These are phyloP conservation scores for Physcia stellaris DNA, from an alignment of 495 filamentous ascomycete species.

Conservation along the genomic window DNA sequence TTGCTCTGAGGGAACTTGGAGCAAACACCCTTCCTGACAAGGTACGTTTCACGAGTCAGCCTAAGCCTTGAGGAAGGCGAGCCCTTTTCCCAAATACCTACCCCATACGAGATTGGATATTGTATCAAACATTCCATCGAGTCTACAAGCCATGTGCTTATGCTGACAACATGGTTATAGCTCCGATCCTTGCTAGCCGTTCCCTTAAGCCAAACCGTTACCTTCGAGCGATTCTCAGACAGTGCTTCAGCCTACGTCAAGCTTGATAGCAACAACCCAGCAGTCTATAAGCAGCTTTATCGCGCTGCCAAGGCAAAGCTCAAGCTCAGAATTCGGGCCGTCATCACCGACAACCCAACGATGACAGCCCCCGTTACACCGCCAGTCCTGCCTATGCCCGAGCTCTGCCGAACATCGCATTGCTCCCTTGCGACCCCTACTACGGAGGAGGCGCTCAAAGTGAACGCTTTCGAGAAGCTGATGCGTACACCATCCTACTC, in stretches of 20 bases:
- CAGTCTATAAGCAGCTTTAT: conserved; percentile 92
- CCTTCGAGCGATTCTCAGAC: conserved; percentile 93
- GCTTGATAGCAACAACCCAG: conserved; percentile 61
- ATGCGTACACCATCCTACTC: no score
- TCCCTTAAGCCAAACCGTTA: conserved; percentile 47
- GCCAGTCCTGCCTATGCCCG: no score
- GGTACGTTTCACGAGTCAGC: conserved; percentile 44
- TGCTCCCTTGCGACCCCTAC: no score
- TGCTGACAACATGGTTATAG: no score
- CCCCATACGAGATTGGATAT: no score
- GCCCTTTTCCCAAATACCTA: no score
- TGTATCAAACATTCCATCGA: background rate
- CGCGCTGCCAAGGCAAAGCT: conserved; percentile 96
- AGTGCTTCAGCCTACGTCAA: conserved; percentile 69
- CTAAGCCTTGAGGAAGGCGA: conserved; percentile 8
- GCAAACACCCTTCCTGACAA: conserved; percentile 63
- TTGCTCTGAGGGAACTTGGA: conserved; percentile 76
- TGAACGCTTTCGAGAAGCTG: no score
- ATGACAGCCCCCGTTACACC: no score
- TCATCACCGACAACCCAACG: conserved; percentile 17
- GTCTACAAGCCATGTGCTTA: background rate
- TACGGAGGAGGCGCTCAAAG: no score
- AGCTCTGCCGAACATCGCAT: no score
- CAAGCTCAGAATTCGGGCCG: conserved; percentile 84
- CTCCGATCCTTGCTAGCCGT: conserved; percentile 62